phyloP scores from a whole-genome alignment of 345 rosid species.

The Boechera retrofracta region DNA sequence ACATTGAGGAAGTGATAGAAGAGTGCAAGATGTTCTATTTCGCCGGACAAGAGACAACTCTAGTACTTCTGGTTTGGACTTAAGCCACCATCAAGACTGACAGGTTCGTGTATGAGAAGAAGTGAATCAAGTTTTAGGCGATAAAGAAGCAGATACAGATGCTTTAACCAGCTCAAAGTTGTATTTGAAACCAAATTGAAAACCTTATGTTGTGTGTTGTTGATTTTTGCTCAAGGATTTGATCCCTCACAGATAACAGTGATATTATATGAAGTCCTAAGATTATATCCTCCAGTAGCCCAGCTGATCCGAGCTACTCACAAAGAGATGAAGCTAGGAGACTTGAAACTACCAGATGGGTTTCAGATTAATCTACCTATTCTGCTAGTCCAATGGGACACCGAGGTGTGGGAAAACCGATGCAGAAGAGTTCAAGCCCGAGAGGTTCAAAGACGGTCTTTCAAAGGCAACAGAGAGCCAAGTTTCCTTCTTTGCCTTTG shows the following conservation, averaged over 20 bases:
- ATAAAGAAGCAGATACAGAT: conserved; percentile 37
- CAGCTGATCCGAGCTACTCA: conserved; percentile 7
- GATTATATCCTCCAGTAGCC: conserved; percentile 48
- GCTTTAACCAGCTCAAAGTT: conserved; percentile 25
- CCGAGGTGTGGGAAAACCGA: neutral
- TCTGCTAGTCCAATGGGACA: conserved; percentile 45
- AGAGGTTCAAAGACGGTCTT: no score
- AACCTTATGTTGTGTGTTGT: neutral
- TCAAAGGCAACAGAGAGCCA: conserved; percentile 8
- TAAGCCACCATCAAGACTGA: conserved; percentile 59
- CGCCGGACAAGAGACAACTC: conserved; percentile 33
- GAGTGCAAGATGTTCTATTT: conserved; percentile 53
- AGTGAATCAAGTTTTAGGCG: conserved; percentile 53
- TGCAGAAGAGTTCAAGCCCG: neutral
- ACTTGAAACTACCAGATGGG: conserved; percentile 38
- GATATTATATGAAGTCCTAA: conserved; percentile 50
- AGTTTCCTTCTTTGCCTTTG: conserved; percentile 1
- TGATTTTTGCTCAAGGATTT: neutral
- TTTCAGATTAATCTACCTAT: conserved; percentile 33
- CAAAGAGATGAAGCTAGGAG: conserved; percentile 47
- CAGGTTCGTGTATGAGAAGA: conserved; percentile 62
- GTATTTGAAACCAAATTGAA: neutral
- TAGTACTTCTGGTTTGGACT: conserved; percentile 53
- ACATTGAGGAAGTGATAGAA: conserved; percentile 55
- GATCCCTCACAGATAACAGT: conserved; percentile 40